Percentiles rank a stretch among this genome's conserved stretches.
Conservation (phyloP, 352 stramenopile species). For the Phytophthora foliorum region DNA sequence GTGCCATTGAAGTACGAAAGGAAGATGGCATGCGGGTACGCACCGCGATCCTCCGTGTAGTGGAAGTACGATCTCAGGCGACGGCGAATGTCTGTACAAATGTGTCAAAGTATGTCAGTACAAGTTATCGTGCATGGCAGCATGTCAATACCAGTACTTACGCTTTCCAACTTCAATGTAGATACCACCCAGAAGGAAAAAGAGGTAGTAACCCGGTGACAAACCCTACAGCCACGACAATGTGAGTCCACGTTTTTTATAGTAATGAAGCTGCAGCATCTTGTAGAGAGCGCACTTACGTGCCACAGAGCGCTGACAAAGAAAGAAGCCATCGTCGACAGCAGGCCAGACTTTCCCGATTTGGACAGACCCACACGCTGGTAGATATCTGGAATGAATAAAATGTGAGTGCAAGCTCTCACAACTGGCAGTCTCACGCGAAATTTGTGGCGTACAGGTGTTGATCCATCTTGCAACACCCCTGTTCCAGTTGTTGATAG, state of each 20-base stretch:
- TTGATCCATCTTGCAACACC: conserved; percentile 89
- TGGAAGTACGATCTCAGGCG: conserved; percentile 83
- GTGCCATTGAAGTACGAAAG: conserved; percentile 82
- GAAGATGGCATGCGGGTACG: conserved; percentile 84
- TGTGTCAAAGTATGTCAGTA: neutral
- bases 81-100: conserved; percentile 68
- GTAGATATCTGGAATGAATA: conserved; percentile 74
- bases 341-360: conserved; percentile 72
- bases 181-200: conserved; percentile 86
- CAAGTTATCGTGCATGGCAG: conserved; percentile 6
- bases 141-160: conserved; percentile 31
- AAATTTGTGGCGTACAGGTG: conserved; percentile 61
- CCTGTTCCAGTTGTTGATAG: conserved; percentile 93
- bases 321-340: conserved; percentile 85
- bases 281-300: conserved; percentile 44
- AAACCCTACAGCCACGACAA: conserved; percentile 58
- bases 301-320: conserved; percentile 90
- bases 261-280: neutral
- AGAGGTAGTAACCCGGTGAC: conserved; percentile 89
- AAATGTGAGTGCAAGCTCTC: neutral
- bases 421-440: neutral
- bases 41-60: conserved; percentile 86
- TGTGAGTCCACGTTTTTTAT: conserved; percentile 13
- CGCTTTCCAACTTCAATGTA: conserved; percentile 91
- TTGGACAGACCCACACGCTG: conserved; percentile 85